Evolutionary conservation across 2,329 filamentous ascomycete genomes (phyloP).

Genomic region (Penicillium sp.): DNA sequence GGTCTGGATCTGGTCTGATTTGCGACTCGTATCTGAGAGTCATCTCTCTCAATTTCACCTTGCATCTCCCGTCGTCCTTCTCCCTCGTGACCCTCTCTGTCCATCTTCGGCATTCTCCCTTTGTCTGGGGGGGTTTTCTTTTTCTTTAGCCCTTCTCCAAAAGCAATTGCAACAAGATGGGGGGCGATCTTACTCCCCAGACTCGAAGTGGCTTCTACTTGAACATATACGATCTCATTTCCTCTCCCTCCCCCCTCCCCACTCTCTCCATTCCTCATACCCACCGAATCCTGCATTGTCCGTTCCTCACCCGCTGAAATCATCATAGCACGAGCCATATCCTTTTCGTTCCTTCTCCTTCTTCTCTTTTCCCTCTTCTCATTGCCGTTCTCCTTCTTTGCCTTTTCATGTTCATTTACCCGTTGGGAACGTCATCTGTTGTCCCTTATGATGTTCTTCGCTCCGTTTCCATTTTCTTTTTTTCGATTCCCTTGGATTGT

Average conservation of each 20-base stretch:
- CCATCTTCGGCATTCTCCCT: too few relatives aligned
- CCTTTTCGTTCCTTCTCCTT: not conserved
- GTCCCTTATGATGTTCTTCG: too few relatives aligned
- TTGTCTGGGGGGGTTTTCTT: not conserved
- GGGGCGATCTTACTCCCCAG: not conserved
- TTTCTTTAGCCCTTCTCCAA: not conserved
- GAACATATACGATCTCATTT: too few relatives aligned
- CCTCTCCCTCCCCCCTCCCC: too few relatives aligned
- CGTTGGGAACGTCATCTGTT: too few relatives aligned
- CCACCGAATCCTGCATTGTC: too few relatives aligned
- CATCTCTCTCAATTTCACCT: too few relatives aligned
- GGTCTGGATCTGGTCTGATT: too few relatives aligned
- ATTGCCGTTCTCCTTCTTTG: constrained; percentile 11
- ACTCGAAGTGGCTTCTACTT: not conserved
- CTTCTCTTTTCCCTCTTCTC: not conserved
- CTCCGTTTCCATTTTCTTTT: not conserved
- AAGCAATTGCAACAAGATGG: constrained; percentile 10
- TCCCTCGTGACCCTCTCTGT: too few relatives aligned
- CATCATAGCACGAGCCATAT: not conserved
- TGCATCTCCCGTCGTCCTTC: too few relatives aligned
- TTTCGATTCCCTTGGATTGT: not conserved
- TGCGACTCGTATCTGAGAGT: too few relatives aligned
- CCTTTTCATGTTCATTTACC: not conserved
- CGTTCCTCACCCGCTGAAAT: not conserved
- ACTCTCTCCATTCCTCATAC: too few relatives aligned